Conservation (phyloP, 108 stramenopile species). For the Epipyxis sp. region DNA sequence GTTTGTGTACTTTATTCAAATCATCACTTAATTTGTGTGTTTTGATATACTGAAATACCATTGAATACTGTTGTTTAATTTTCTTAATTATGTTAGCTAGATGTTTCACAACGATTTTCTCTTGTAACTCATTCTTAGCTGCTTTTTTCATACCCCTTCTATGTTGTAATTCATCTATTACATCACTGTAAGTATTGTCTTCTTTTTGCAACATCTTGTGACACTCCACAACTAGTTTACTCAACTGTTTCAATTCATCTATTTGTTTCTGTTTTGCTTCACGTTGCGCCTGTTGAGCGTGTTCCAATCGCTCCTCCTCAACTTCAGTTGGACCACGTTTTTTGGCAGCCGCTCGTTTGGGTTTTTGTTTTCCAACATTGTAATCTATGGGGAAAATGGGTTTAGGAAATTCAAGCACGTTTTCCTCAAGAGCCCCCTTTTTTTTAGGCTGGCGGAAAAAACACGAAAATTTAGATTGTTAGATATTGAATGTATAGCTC, state of each 20-base stretch:
- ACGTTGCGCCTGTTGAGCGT: neutral
- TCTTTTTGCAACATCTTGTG: slow-evolving; percentile 1
- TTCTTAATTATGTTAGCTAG: neutral
- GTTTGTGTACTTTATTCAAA: neutral
- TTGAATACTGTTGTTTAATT: slow-evolving; percentile 1
- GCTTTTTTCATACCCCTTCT: slow-evolving; percentile 1
- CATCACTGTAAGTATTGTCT: neutral
- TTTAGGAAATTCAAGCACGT: too few relatives aligned
- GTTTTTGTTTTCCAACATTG: slow-evolving; percentile 5
- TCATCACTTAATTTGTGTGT: neutral
- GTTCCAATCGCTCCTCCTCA: neutral
- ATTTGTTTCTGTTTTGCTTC: neutral
- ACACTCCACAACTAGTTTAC: neutral
- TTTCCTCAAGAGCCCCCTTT: too few relatives aligned
- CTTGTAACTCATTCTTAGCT: slow-evolving; percentile 1
- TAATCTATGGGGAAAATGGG: too few relatives aligned
- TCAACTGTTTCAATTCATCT: neutral
- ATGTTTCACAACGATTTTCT: neutral
- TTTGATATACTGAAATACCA: neutral
- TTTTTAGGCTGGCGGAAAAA: too few relatives aligned
- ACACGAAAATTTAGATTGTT: too few relatives aligned
- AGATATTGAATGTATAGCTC: too few relatives aligned
- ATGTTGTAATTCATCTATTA: neutral
- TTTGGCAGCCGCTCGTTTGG: neutral
- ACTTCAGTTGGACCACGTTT: neutral